Conservation (phyloP, 768 basidiomycete genomes). For the Baorangia bicolor region DNA sequence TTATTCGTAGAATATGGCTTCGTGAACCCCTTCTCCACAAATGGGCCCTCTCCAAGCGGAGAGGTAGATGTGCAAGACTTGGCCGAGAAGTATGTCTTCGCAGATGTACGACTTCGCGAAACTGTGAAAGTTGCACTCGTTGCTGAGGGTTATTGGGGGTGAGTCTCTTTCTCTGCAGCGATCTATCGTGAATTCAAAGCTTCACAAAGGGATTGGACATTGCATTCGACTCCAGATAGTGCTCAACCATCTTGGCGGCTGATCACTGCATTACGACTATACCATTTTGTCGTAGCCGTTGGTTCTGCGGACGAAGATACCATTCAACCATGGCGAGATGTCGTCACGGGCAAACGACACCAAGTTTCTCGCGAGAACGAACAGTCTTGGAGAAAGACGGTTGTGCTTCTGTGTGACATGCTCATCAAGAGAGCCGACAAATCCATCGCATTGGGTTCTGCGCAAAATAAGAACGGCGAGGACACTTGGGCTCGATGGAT, state of each 20-base stretch:
- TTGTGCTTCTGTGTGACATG: conserved; percentile 39
- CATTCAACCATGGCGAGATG: conserved; percentile 53
- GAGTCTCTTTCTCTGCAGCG: conserved; percentile 17
- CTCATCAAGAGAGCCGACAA: conserved; percentile 36
- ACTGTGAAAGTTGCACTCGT: conserved; percentile 55
- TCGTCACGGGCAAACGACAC: conserved; percentile 45
- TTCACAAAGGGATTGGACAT: conserved; percentile 68
- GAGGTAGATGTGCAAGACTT: conserved; percentile 65
- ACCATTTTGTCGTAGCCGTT: conserved; percentile 45
- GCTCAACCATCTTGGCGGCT: conserved; percentile 81
- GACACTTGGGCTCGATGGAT: conserved; percentile 35
- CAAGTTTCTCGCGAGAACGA: conserved; percentile 51
- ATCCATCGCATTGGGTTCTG: conserved; percentile 4
- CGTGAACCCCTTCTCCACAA: conserved; percentile 41
- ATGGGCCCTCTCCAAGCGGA: conserved; percentile 34
- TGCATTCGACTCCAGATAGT: conserved; percentile 58
- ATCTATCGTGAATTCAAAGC: neutral
- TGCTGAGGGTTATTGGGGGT: conserved; percentile 85
- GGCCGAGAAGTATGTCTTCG: conserved; percentile 50
- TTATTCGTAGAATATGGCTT: conserved; percentile 94
- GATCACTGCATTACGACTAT: conserved; percentile 67
- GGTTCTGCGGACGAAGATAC: conserved; percentile 26
- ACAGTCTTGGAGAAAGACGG: conserved; percentile 42
- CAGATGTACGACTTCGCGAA: conserved; percentile 38
- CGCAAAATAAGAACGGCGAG: neutral